Percentiles rank a stretch among this genome's conserved stretches.
phyloP scores from a whole-genome alignment of 2,329 filamentous ascomycete genomes.

The Metarhizium robertsii region DNA sequence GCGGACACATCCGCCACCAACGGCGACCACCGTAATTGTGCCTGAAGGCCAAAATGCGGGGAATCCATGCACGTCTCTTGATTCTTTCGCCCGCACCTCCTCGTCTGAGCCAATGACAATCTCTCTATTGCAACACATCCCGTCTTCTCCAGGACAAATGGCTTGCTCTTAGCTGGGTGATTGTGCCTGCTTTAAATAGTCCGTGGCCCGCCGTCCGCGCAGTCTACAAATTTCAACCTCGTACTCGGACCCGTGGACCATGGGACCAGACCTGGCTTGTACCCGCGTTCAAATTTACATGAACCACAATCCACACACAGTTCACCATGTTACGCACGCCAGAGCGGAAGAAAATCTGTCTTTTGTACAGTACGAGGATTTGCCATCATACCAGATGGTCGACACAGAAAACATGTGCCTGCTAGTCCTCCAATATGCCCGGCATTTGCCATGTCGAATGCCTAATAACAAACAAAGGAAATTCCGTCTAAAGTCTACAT shows the following conservation, averaged over 20 bases:
- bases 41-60: not conserved
- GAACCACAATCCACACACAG: not conserved
- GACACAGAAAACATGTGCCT: not conserved
- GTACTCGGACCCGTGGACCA: not conserved
- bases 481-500: constrained; percentile 3
- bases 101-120: not conserved
- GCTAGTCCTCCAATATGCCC: not conserved
- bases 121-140: not conserved
- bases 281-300: not conserved
- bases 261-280: not conserved
- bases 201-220: not conserved
- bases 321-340: not conserved
- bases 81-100: not conserved
- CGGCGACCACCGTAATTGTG: not conserved
- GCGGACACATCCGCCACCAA: not conserved
- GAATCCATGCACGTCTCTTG: not conserved
- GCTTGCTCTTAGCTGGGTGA: not conserved
- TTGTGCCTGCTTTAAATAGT: not conserved
- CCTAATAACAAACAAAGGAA: not conserved
- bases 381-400: not conserved
- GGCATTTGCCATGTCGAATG: not conserved
- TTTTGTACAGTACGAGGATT: not conserved
- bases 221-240: not conserved
- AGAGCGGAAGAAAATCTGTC: not conserved
- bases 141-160: not conserved